Evolutionary conservation across 1,284 basidiomycete species (phyloP).

Genomic region (Limonomyces culmigenus): DNA sequence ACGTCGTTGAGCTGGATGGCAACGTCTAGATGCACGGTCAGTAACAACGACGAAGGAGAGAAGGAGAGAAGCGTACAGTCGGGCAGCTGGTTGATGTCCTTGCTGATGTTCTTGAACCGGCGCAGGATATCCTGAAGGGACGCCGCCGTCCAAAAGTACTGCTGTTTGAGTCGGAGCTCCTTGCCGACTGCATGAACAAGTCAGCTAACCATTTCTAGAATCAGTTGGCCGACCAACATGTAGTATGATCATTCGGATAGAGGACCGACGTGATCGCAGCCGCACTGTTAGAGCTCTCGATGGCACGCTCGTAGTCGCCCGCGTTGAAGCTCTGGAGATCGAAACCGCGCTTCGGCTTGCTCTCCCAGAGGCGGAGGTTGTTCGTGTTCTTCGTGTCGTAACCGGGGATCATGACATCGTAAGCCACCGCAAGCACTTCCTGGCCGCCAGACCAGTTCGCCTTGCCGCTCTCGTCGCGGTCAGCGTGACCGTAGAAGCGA

Average conservation of each 20-base stretch:
- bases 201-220: constrained; percentile 2
- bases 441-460: constrained; percentile 79
- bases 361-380: constrained; percentile 68
- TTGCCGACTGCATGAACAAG: constrained; percentile 47
- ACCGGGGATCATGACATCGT: constrained; percentile 85
- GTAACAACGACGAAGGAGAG: no score
- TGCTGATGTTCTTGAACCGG: constrained; percentile 65
- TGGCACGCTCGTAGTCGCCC: constrained; percentile 79
- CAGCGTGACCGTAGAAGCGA: constrained; percentile 74
- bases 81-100: constrained; percentile 59
- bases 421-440: constrained; percentile 80
- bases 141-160: constrained; percentile 86
- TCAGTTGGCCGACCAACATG: constrained; percentile 24
- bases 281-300: constrained; percentile 74
- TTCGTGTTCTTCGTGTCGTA: constrained; percentile 66
- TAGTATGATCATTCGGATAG: constrained; percentile 73
- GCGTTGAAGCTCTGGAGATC: constrained; percentile 89
- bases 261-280: constrained; percentile 83
- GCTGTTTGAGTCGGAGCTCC: constrained; percentile 84
- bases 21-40: constrained; percentile 38
- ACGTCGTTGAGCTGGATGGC: constrained; percentile 85
- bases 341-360: constrained; percentile 82
- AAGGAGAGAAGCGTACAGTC: constrained; percentile 36
- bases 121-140: constrained; percentile 76
- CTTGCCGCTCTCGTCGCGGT: constrained; percentile 44